Conservation (phyloP, 2,329 filamentous ascomycete genomes). For the Aspergillus terreus region DNA sequence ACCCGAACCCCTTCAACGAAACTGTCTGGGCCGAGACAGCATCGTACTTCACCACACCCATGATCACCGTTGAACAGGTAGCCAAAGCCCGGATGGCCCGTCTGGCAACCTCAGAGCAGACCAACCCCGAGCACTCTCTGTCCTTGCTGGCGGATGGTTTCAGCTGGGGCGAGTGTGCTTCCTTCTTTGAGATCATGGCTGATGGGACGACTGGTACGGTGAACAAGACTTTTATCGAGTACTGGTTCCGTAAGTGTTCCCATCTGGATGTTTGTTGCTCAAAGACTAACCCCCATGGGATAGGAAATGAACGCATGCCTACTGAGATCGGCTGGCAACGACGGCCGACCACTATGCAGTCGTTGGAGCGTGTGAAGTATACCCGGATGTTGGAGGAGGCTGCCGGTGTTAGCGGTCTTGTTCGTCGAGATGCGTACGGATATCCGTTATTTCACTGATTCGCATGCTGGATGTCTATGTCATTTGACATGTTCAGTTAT, state of each 20-base stretch:
- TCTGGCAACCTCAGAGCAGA: slow-evolving; percentile 8
- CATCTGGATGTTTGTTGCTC: not conserved
- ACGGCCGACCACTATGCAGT: slow-evolving; percentile 5
- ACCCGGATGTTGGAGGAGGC: slow-evolving; percentile 2
- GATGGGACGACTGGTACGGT: slow-evolving; percentile 11
- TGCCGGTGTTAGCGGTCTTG: slow-evolving; percentile 1
- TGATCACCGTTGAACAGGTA: slow-evolving; percentile 7
- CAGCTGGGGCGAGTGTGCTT: slow-evolving; percentile 12
- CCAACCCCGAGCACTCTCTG: slow-evolving; percentile 5
- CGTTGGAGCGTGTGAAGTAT: slow-evolving; percentile 2
- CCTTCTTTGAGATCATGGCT: slow-evolving; percentile 14
- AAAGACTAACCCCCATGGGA: not conserved
- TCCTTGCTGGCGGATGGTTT: slow-evolving; percentile 6
- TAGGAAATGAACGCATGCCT: slow-evolving; percentile 11
- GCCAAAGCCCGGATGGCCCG: slow-evolving; percentile 9
- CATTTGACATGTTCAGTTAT: too few species aligned
- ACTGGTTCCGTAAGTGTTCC: slow-evolving; percentile 8
- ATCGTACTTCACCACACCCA: slow-evolving; percentile 9
- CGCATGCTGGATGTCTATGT: too few species aligned
- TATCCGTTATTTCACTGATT: not conserved
- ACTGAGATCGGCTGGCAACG: slow-evolving; percentile 12
- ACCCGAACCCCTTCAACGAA: slow-evolving; percentile 13
- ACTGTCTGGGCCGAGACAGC: slow-evolving; percentile 13
- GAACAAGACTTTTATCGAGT: slow-evolving; percentile 8
- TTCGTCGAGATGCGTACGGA: not conserved